A percentile compares a stretch with the other conserved stretches of the same genome.
phyloP scores from a whole-genome alignment of 2,329 filamentous ascomycete species.

The Colletotrichum tamarilloi region DNA sequence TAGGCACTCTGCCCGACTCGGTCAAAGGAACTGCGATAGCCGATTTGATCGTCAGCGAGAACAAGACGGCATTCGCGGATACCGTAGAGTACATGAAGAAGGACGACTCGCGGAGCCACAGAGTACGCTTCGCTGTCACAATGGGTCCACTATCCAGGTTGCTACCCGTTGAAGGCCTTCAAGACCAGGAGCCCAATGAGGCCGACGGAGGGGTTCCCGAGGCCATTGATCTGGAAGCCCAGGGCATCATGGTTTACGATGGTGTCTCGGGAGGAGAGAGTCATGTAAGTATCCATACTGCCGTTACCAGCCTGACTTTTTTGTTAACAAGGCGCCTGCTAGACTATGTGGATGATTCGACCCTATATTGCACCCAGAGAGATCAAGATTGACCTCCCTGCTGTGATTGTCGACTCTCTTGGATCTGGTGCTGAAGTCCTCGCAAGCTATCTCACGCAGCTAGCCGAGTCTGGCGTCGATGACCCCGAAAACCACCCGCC shows the following conservation, averaged over 20 bases:
- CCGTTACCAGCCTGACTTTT: background rate
- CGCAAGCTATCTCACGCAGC: slow-evolving; percentile 89
- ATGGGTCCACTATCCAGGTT: slow-evolving; percentile 78
- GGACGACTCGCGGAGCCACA: slow-evolving; percentile 92
- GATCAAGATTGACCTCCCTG: slow-evolving; percentile 94
- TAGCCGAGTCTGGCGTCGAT: slow-evolving; percentile 85
- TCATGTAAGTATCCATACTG: slow-evolving; percentile 73
- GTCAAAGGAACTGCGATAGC: slow-evolving; percentile 83
- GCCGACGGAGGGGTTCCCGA: slow-evolving; percentile 54
- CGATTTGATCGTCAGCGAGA: slow-evolving; percentile 81
- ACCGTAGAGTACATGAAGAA: slow-evolving; percentile 89
- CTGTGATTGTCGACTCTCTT: slow-evolving; percentile 89
- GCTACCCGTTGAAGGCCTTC: slow-evolving; percentile 55
- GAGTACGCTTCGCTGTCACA: slow-evolving; percentile 82
- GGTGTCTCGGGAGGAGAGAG: slow-evolving; percentile 86
- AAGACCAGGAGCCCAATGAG: slow-evolving; percentile 51
- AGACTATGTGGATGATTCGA: slow-evolving; percentile 99
- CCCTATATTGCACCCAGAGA: slow-evolving; percentile 89
- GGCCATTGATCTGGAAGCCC: slow-evolving; percentile 86
- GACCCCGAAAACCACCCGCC: slow-evolving; percentile 82
- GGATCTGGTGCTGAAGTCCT: slow-evolving; percentile 95
- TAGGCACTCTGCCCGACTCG: slow-evolving; percentile 80
- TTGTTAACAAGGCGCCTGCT: slow-evolving; percentile 26
- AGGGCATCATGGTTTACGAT: slow-evolving; percentile 99
- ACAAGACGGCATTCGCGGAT: slow-evolving; percentile 83